Conservation (phyloP, 2,329 filamentous ascomycete species). For the Thelonectria blattea region DNA sequence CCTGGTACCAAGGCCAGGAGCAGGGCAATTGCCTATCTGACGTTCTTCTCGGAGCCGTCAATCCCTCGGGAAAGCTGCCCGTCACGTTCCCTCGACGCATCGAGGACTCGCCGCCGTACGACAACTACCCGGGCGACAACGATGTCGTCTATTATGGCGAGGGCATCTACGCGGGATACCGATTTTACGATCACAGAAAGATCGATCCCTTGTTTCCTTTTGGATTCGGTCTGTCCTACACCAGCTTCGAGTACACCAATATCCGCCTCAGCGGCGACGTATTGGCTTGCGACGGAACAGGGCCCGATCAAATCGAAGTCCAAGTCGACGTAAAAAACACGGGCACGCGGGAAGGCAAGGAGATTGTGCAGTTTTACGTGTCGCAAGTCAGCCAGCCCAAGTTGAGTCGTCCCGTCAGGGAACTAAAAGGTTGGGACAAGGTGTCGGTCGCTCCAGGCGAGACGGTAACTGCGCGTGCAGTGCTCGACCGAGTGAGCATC, state of each 20-base stretch:
- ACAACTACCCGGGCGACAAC: neutral
- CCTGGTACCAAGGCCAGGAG: conserved; percentile 25
- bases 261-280: conserved; percentile 14
- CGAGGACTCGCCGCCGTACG: neutral
- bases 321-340: conserved; percentile 25
- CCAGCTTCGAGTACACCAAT: conserved; percentile 44
- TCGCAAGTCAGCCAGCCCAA: conserved; percentile 8
- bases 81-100: neutral
- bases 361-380: conserved; percentile 27
- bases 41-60: neutral
- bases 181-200: neutral
- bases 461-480: conserved; percentile 18
- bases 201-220: neutral
- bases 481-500: conserved; percentile 22
- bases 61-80: neutral
- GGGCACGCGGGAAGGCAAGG: conserved; percentile 17
- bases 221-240: neutral
- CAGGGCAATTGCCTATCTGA: neutral
- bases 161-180: neutral
- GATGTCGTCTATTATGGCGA: neutral
- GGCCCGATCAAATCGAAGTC: conserved; percentile 5
- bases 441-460: conserved; percentile 11
- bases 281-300: neutral
- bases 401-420: conserved; percentile 15
- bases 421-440: conserved; percentile 29